Base-by-base conservation (phyloP, 257 asterid genomes). In the Asclepias syriaca region DNA sequence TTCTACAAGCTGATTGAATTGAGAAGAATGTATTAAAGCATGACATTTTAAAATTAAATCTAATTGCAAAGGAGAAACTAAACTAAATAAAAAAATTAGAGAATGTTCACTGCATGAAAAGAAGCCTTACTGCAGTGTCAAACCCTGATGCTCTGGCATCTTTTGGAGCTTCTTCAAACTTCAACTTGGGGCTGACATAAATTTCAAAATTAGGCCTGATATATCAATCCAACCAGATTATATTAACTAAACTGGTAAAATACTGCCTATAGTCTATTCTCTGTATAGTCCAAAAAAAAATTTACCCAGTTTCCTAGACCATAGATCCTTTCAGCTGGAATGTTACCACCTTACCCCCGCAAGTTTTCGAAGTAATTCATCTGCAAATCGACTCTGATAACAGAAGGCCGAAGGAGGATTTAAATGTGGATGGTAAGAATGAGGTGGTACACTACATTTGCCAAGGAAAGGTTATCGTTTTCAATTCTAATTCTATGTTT, bases 291-390 rank as follows among this genome's bases (percentile, higher is more conserved):
- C 5, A 15, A 58, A 77, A 77, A 77, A 43, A 71, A 64, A 72
- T 87, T 83, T 77, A 89, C 98, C 98, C 97, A 6, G 90, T 86
- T 86, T 76, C 99, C 97, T 6, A 91, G 88, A 54, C 97, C 99
- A 51, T 86, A 94, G 77, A 94, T 88, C 83, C 95, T 84, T 73
- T 91, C 93, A 72, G 87, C 75, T 37, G 97, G 96, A 69, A 93
- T 80, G 85, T 80, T 72, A 88, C 77, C 71, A 96, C 96, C 50
- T 80, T 72, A 88, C 77, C 71, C 97, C 96, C 50, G 95, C 99
- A 75, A 94, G 95, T 87, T 87, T 93, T 78, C 84, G 84, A 71
- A 94, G 87, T 74, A 94, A 83, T 73, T 90, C 97, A 76, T 87
- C 95, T 14, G 97, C 97, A 78, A 89, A 94, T 51, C 95, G 97